Evolutionary conservation across 148 eudicot species (phyloP), one percentile per base, ranked within the genome.

Genomic region (Hydrangea macrophylla): DNA sequence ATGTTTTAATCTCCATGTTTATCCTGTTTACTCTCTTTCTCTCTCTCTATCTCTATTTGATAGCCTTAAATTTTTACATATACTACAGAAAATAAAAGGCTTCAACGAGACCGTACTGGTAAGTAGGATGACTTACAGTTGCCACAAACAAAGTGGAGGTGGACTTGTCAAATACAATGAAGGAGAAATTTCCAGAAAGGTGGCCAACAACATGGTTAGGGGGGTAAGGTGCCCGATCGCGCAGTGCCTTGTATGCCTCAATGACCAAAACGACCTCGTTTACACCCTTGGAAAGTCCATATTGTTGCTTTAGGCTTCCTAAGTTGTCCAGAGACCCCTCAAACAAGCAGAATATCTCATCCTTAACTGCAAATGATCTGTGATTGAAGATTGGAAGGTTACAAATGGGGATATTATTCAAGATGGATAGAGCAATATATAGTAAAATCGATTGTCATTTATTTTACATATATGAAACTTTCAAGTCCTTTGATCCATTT

Each of bases 141-240:
- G 98, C 98, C 18, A 90, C 95, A 68, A 93, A 88, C 63, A 93
- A 73, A 55, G 89, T 83, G 24, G 95, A 86, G 44, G 98, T 90
- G 68, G 95, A 69, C 74, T 88, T 90, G 80, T 93, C 98, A 22
- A 73, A 93, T 56, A 93, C 90, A 1, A 93, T 70, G 62, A 93
- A 93, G 44, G 96, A 82, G 37, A 93, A 93, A 60, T 79, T 83
- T 30, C 96, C 98, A 0, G 70, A 74, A 31, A 93, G 90, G 76
- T 93, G 96, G 65, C 89, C 84, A 6, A 93, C 90, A 37, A 90
- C 93, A 67, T 88, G 96, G 88, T 72, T 90, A 1, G 95, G 78
- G 33, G 98, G 98, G 73, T 90, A 86, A 33, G 98, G 98, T 28
- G 96, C 98, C 7, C 98, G 79, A 65, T 93, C 98, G 23, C 98